Conservation (phyloP, 1,139 yeast species). For the Taiozyma sp. region DNA sequence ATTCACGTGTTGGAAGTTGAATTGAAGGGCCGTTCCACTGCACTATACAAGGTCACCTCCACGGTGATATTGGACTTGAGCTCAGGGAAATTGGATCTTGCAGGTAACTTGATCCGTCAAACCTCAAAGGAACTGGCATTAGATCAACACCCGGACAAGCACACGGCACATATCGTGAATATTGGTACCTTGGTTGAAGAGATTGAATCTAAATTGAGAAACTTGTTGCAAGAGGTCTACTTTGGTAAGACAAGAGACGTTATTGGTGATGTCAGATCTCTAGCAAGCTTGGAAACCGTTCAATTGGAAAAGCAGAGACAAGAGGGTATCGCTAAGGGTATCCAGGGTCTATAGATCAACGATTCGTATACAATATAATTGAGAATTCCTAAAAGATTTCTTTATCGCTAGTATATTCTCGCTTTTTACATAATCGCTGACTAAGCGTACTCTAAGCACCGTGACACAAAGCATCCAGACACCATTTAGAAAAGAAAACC, state of each 20-base stretch:
- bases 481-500: background rate
- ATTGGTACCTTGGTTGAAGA: constrained; percentile 86
- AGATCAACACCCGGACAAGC: constrained; percentile 22
- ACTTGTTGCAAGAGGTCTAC: constrained; percentile 85
- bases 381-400: background rate
- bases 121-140: constrained; percentile 44
- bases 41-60: constrained; percentile 73
- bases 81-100: constrained; percentile 41
- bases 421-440: background rate
- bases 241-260: constrained; percentile 93
- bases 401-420: too few relatives aligned
- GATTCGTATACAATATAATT: too few relatives aligned
- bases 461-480: background rate
- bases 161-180: constrained; percentile 59
- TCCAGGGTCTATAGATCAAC: constrained; percentile 21
- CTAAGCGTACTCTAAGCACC: background rate
- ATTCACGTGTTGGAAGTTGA: constrained; percentile 86
- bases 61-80: constrained; percentile 77
- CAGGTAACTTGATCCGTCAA: constrained; percentile 86
- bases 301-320: constrained; percentile 33
- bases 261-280: constrained; percentile 62
- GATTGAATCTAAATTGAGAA: constrained; percentile 81
- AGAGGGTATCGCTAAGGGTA: constrained; percentile 41
- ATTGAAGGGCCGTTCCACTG: constrained; percentile 39
- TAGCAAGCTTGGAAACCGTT: constrained; percentile 37